phyloP scores from a whole-genome alignment of 164 flowering plant genomes.

The Aristolochia californica region DNA sequence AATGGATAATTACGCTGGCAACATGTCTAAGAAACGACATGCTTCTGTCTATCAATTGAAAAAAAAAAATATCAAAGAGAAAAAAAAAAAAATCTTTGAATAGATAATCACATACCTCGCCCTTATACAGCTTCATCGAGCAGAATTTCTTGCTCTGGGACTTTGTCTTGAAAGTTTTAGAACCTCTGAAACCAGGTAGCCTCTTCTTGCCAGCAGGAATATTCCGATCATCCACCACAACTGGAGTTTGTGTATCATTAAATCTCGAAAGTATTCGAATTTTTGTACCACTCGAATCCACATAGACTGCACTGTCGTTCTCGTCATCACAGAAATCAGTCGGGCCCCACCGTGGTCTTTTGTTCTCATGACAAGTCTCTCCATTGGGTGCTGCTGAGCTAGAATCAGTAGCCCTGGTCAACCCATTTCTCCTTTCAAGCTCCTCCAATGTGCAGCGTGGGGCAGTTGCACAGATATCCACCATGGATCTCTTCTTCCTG shows the following conservation, averaged over 20 bases:
- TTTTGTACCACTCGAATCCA: constrained; percentile 76
- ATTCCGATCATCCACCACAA: constrained; percentile 21
- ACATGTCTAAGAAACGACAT: neutral
- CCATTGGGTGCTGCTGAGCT: constrained; percentile 17
- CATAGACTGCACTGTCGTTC: constrained; percentile 54
- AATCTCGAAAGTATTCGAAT: constrained; percentile 64
- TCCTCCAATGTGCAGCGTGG: constrained; percentile 66
- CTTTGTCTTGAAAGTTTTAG: constrained; percentile 26
- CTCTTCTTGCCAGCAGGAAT: constrained; percentile 27
- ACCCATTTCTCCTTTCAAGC: constrained; percentile 81
- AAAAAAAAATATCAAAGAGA: too few species aligned
- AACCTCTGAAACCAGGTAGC: constrained; percentile 20
- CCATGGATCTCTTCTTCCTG: constrained; percentile 58
- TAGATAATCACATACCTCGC: constrained; percentile 30
- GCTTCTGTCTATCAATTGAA: too few species aligned
- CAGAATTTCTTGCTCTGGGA: constrained; percentile 22
- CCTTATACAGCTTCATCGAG: constrained; percentile 16
- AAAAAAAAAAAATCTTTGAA: constrained; percentile 4
- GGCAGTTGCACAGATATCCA: constrained; percentile 63
- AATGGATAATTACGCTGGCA: neutral
- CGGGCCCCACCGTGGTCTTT: constrained; percentile 20
- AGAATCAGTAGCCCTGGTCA: constrained; percentile 46
- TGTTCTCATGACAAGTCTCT: constrained; percentile 24
- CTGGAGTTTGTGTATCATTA: constrained; percentile 20
- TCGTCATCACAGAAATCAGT: constrained; percentile 19